phyloP scores from a whole-genome alignment of 2,329 filamentous ascomycete species.

The Xylaria hypoxylon region DNA sequence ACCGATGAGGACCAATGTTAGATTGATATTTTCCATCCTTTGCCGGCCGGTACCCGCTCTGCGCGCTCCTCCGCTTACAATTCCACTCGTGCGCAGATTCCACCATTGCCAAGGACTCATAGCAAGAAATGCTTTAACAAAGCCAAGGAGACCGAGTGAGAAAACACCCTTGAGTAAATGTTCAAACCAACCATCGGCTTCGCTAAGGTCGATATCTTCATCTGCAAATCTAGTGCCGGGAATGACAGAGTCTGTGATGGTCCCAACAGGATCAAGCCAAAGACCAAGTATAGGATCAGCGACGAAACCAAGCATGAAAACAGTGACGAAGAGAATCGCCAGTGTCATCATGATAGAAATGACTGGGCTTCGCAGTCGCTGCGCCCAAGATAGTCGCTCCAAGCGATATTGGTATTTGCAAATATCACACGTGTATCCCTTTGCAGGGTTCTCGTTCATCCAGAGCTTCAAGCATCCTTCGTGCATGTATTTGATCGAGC shows the following conservation, averaged over 20 bases:
- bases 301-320: constrained; percentile 89
- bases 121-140: constrained; percentile 81
- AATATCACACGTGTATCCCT: constrained; percentile 88
- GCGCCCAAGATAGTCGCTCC: constrained; percentile 79
- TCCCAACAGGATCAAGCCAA: constrained; percentile 82
- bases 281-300: constrained; percentile 93
- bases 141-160: constrained; percentile 87
- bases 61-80: constrained; percentile 64
- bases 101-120: constrained; percentile 82
- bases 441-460: constrained; percentile 81
- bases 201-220: constrained; percentile 59
- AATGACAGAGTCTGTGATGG: constrained; percentile 65
- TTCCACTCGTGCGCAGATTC: constrained; percentile 73
- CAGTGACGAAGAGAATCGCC: constrained; percentile 73
- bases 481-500: constrained; percentile 92
- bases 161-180: constrained; percentile 92
- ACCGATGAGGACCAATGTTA: constrained; percentile 82
- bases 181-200: constrained; percentile 75
- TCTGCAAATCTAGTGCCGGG: constrained; percentile 55
- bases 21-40: constrained; percentile 81
- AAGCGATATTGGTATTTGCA: constrained; percentile 87
- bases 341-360: constrained; percentile 79
- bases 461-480: constrained; percentile 88
- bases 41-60: constrained; percentile 77
- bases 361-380: constrained; percentile 73